A percentile compares a stretch with the other conserved stretches of the same genome.
These are phyloP conservation scores for Solanum commersonii DNA, from an alignment of 257 asterid species.

Conservation along the genomic window DNA sequence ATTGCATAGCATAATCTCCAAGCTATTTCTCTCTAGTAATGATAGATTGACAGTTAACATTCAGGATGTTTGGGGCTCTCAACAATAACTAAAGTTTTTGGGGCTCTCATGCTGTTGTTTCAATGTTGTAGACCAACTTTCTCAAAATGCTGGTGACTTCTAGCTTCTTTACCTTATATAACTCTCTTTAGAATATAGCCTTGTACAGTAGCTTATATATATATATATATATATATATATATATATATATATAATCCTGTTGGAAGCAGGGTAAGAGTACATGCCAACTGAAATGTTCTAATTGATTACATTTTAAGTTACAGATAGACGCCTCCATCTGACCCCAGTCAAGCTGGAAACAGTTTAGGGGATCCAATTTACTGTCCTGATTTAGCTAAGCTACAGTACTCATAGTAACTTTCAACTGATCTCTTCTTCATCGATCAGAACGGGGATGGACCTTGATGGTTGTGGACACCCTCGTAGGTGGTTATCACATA, in stretches of 20 bases:
- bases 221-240: no score
- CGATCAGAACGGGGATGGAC: conserved; percentile 26
- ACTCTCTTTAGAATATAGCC: neutral
- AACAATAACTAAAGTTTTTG: neutral
- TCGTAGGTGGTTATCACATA: conserved; percentile 84
- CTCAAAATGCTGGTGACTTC: neutral
- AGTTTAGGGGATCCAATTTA: neutral
- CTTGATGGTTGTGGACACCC: conserved; percentile 79
- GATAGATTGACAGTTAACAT: neutral
- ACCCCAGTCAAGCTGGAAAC: neutral
- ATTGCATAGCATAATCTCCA: conserved; percentile 3
- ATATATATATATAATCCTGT: no score
- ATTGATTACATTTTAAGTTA: neutral
- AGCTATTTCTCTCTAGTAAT: neutral
- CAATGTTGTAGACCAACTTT: neutral
- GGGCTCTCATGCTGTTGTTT: neutral
- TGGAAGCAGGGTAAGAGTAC: neutral
- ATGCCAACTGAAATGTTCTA: neutral
- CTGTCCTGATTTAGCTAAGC: neutral
- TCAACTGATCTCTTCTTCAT: neutral
- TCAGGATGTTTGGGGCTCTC: neutral
- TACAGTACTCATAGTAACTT: neutral
- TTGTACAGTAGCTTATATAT: no score
- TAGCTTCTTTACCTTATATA: neutral
- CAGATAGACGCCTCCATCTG: neutral